These are phyloP conservation scores for Arthrobotrys pseudoclavata DNA, from an alignment of 2,329 filamentous ascomycete genomes.

Conservation along the genomic window DNA sequence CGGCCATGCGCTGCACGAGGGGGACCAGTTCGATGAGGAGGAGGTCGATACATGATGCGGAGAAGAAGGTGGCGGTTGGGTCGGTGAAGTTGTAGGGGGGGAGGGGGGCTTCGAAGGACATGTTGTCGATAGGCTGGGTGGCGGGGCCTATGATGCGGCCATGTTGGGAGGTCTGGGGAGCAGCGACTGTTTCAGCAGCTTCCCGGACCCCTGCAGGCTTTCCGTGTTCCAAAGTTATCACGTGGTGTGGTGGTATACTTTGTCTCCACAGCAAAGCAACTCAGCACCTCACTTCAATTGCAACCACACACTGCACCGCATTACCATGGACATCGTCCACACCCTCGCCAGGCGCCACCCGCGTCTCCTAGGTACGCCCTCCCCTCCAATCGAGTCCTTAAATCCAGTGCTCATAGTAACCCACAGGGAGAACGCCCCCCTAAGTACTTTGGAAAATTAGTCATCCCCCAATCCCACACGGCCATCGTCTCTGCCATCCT, in stretches of 20 bases:
- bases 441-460: background rate
- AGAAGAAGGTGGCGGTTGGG: conserved; percentile 81
- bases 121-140: conserved; percentile 66
- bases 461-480: conserved; percentile 36
- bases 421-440: conserved; percentile 19
- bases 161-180: too few relatives aligned
- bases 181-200: background rate
- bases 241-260: conserved; percentile 10
- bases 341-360: conserved; percentile 14
- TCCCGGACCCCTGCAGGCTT: background rate
- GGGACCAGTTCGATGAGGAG: conserved; percentile 97
- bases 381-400: background rate
- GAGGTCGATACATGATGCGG: conserved; percentile 89
- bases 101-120: conserved; percentile 80
- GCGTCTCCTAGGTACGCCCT: conserved; percentile 14
- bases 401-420: conserved; percentile 40
- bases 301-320: background rate
- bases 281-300: background rate
- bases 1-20: conserved; percentile 86
- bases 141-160: too few relatives aligned
- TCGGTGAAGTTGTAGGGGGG: conserved; percentile 80
- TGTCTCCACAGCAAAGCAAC: background rate
- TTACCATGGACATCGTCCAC: conserved; percentile 15
- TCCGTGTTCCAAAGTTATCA: background rate
- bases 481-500: conserved; percentile 56